Evolutionary conservation across 176 grass and related monocot species (phyloP).

Genomic region (Pontederia paniculata): DNA sequence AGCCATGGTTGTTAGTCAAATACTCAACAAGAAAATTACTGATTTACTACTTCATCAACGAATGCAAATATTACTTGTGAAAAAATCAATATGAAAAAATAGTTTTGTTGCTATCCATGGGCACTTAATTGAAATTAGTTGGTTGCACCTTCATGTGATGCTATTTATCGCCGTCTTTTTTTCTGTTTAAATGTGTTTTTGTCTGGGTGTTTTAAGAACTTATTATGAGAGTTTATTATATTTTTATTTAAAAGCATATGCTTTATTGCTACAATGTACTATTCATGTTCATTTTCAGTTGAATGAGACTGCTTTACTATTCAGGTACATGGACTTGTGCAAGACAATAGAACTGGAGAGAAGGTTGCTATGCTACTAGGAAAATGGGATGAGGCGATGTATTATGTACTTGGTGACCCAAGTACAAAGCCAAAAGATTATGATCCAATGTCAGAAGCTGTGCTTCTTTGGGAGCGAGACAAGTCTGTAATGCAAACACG

Average conservation of each 20-base stretch:
- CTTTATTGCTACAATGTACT: not conserved
- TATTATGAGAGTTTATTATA: not conserved
- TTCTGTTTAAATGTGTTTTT: not conserved
- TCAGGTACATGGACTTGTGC: slow-evolving; percentile 92
- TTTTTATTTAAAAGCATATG: not conserved
- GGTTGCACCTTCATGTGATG: too few species aligned
- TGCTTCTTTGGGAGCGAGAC: slow-evolving; percentile 82
- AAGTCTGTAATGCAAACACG: slow-evolving; percentile 70
- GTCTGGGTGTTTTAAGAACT: not conserved
- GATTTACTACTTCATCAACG: too few species aligned
- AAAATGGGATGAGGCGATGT: slow-evolving; percentile 98
- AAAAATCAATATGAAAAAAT: too few species aligned
- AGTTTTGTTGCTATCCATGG: too few species aligned
- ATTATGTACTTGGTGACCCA: slow-evolving; percentile 91
- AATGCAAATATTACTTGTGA: too few species aligned
- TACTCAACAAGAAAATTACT: too few species aligned
- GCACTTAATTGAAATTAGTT: too few species aligned
- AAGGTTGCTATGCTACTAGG: slow-evolving; percentile 93
- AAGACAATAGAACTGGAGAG: slow-evolving; percentile 79
- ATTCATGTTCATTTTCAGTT: not conserved
- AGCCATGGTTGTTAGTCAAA: too few species aligned
- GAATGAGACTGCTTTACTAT: not conserved
- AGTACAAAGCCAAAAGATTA: slow-evolving; percentile 72
- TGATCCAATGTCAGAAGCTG: slow-evolving; percentile 91
- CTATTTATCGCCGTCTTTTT: too few species aligned